Conservation (phyloP, 768 basidiomycete genomes). For the Tulasnella sp. region DNA sequence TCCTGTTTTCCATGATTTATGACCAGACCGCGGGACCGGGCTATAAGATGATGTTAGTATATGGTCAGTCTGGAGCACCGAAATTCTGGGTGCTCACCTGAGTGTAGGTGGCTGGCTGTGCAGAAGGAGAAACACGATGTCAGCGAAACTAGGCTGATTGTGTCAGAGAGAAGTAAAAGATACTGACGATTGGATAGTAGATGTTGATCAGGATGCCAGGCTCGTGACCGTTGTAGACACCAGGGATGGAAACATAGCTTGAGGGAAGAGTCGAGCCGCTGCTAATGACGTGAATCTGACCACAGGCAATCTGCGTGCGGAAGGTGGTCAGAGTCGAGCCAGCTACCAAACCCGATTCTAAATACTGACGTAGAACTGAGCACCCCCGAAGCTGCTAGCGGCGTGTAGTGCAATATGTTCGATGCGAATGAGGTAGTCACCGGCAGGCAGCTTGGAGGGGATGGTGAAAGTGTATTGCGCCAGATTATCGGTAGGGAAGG, state of each 20-base stretch:
- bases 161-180: background rate
- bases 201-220: conserved; percentile 18
- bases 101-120: background rate
- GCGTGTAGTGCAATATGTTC: conserved; percentile 23
- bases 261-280: background rate
- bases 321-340: background rate
- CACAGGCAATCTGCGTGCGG: background rate
- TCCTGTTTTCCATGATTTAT: background rate
- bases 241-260: conserved; percentile 4
- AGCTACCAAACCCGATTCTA: background rate
- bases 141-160: background rate
- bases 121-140: background rate
- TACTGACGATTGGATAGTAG: conserved; percentile 1
- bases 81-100: background rate
- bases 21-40: background rate
- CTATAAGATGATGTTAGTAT: background rate
- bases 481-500: conserved; percentile 20
- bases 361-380: conserved; percentile 2
- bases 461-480: conserved; percentile 11
- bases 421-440: conserved; percentile 21
- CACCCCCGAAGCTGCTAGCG: conserved; percentile 5
- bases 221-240: conserved; percentile 14
- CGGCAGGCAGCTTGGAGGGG: background rate
- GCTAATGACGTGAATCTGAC: conserved; percentile 9
- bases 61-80: background rate